Evolutionary conservation across 1,284 basidiomycete genomes (phyloP).

Genomic region (Coriolopsis trogii): DNA sequence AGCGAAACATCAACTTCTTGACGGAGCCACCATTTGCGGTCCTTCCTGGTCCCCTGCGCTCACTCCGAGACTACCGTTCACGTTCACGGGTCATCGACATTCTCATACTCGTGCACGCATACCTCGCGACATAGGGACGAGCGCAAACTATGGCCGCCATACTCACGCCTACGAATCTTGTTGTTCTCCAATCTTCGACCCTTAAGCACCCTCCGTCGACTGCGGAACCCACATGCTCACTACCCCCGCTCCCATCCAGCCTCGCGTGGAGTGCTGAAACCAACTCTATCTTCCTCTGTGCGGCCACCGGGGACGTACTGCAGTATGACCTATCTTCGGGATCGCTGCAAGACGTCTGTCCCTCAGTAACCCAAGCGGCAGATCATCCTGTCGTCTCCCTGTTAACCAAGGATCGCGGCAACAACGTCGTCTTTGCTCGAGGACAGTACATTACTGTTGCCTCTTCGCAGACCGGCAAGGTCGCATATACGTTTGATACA

Average conservation of each 20-base stretch:
- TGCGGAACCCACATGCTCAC: conserved; percentile 41
- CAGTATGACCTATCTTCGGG: conserved; percentile 51
- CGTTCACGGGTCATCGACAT: neutral
- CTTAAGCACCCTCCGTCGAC: conserved; percentile 47
- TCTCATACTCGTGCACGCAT: neutral
- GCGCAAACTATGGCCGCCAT: conserved; percentile 29
- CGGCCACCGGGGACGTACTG: conserved; percentile 43
- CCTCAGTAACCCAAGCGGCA: conserved; percentile 15
- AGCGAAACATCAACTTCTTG: neutral
- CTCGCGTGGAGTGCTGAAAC: conserved; percentile 60
- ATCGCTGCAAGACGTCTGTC: conserved; percentile 44
- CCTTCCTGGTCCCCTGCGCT: neutral
- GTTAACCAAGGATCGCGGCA: conserved; percentile 46
- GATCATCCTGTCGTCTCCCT: conserved; percentile 45
- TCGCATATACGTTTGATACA: conserved; percentile 59
- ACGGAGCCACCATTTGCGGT: neutral
- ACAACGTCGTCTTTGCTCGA: conserved; percentile 48
- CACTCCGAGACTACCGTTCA: neutral
- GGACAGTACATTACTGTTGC: conserved; percentile 63
- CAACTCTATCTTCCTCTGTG: conserved; percentile 53
- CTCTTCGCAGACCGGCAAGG: conserved; percentile 54
- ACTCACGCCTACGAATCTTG: conserved; percentile 22
- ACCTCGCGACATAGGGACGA: neutral
- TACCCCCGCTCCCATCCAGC: conserved; percentile 44
- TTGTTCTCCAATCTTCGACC: conserved; percentile 46